Conservation (phyloP, 768 basidiomycete species). For the Cystobasidium ongulense region DNA sequence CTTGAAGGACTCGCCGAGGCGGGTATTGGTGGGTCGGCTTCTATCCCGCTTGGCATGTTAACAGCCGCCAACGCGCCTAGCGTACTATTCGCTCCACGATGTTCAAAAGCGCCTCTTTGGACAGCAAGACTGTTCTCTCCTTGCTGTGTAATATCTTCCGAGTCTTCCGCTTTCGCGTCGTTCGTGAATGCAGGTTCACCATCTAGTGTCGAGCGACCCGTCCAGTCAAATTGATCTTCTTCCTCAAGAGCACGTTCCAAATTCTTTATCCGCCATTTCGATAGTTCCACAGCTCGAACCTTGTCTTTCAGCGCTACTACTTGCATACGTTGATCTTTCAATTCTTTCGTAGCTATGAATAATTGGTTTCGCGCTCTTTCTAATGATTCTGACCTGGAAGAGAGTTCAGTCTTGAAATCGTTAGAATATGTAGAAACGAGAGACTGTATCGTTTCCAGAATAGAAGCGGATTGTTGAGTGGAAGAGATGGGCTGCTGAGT, state of each 20-base stretch:
- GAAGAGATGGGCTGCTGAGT: conserved; percentile 4
- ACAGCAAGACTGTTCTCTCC: conserved; percentile 49
- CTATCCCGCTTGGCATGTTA: conserved; percentile 58
- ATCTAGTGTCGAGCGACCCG: conserved; percentile 58
- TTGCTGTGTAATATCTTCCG: not conserved
- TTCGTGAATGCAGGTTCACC: conserved; percentile 43
- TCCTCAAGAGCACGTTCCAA: conserved; percentile 67
- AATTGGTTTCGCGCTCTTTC: conserved; percentile 79
- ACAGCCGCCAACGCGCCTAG: conserved; percentile 59
- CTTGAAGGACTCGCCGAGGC: conserved; percentile 50
- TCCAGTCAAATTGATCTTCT: conserved; percentile 81
- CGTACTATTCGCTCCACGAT: conserved; percentile 60
- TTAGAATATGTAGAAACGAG: conserved; percentile 71
- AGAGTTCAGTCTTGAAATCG: conserved; percentile 76
- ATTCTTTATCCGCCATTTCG: conserved; percentile 71
- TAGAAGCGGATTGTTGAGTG: not conserved
- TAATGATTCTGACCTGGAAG: conserved; percentile 75
- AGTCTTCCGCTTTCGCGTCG: not conserved
- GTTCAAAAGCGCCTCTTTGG: conserved; percentile 54
- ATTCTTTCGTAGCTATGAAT: conserved; percentile 76
- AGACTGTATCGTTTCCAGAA: conserved; percentile 72
- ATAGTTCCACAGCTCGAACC: conserved; percentile 69
- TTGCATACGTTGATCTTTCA: conserved; percentile 81
- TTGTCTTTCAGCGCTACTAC: conserved; percentile 66
- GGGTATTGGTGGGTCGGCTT: conserved; percentile 67